Percentiles rank a stretch among this genome's conserved stretches.
Conservation (phyloP, 1,284 basidiomycete genomes). For the Fomes fomentarius region DNA sequence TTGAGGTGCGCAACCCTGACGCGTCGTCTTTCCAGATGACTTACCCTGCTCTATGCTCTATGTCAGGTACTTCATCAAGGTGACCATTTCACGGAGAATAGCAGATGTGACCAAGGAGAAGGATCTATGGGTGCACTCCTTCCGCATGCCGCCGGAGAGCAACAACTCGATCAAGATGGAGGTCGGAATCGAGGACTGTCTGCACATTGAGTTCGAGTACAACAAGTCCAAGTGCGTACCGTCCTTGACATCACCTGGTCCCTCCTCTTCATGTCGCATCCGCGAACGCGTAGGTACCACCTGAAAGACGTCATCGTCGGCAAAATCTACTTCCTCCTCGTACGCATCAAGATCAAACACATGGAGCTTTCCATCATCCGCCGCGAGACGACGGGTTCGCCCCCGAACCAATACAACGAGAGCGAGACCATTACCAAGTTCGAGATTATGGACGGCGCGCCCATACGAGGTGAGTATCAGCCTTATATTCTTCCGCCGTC, state of each 20-base stretch:
- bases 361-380: conserved; percentile 99
- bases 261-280: background rate
- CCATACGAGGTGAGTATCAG: conserved; percentile 82
- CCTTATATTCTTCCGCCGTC: too few relatives aligned
- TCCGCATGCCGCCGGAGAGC: conserved; percentile 96
- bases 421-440: conserved; percentile 99
- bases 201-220: conserved; percentile 99
- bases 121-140: conserved; percentile 98
- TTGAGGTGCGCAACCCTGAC: conserved; percentile 62
- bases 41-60: too few relatives aligned
- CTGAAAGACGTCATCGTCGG: conserved; percentile 99
- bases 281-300: conserved; percentile 89
- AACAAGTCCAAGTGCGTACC: conserved; percentile 93
- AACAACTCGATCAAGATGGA: conserved; percentile 99
- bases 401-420: conserved; percentile 99
- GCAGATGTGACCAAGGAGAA: conserved; percentile 92
- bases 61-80: conserved; percentile 96
- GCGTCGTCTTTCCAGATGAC: background rate
- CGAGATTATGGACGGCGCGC: conserved; percentile 98
- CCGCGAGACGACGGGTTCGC: conserved; percentile 93
- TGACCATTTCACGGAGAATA: conserved; percentile 88
- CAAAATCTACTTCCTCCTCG: conserved; percentile 98
- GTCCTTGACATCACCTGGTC: background rate
- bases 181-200: conserved; percentile 97
- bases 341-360: conserved; percentile 99